Conservation (phyloP, 2,329 filamentous ascomycete genomes). For the Byssothecium circinans region DNA sequence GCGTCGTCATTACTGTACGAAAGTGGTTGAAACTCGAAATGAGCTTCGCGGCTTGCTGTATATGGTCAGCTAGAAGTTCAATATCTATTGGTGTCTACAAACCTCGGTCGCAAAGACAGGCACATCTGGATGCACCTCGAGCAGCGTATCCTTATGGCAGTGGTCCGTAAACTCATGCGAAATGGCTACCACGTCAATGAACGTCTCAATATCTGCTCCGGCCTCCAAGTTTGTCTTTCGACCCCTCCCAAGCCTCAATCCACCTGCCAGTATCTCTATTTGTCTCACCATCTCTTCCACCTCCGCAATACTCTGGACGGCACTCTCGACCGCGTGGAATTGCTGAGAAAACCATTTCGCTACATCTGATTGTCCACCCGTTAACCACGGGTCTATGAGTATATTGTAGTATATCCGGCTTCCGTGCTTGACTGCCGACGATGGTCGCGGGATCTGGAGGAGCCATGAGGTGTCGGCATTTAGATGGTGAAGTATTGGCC, state of each 20-base stretch:
- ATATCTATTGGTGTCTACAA: slow-evolving; percentile 5
- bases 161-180: slow-evolving; percentile 71
- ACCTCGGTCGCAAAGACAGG: slow-evolving; percentile 62
- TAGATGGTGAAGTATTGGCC: slow-evolving; percentile 63
- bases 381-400: slow-evolving; percentile 67
- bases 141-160: slow-evolving; percentile 63
- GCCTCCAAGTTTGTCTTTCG: slow-evolving; percentile 14
- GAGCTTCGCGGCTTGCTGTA: slow-evolving; percentile 57
- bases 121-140: slow-evolving; percentile 56
- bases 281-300: slow-evolving; percentile 56
- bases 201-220: slow-evolving; percentile 26
- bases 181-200: slow-evolving; percentile 62
- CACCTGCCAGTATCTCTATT: slow-evolving; percentile 50
- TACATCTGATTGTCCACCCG: slow-evolving; percentile 64
- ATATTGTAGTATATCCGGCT: slow-evolving; percentile 62
- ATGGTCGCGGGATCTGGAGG: slow-evolving; percentile 63
- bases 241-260: slow-evolving; percentile 23
- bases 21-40: slow-evolving; percentile 64
- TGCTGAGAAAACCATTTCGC: slow-evolving; percentile 67
- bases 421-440: slow-evolving; percentile 45
- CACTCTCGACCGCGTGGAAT: slow-evolving; percentile 60
- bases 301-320: slow-evolving; percentile 57
- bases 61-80: background rate
- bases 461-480: slow-evolving; percentile 71
- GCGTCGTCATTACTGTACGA: slow-evolving; percentile 54